phyloP scores from a whole-genome alignment of 2,329 filamentous ascomycete genomes.

The Penicillium sp. region DNA sequence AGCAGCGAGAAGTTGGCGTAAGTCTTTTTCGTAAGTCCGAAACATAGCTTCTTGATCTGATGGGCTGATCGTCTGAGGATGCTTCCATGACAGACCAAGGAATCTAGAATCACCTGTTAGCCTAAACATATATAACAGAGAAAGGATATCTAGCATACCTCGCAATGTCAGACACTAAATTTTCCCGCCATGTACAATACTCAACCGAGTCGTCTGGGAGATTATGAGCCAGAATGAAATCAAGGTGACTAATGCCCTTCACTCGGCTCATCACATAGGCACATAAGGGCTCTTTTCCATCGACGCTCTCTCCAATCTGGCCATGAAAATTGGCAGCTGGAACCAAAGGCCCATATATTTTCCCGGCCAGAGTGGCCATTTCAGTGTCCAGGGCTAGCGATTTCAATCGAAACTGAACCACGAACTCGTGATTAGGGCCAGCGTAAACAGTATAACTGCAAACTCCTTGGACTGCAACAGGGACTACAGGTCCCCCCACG shows the following conservation, averaged over 20 bases:
- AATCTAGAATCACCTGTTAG: too few relatives aligned
- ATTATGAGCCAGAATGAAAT: slow-evolving; percentile 35
- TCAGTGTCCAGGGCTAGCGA: slow-evolving; percentile 32
- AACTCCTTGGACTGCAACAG: slow-evolving; percentile 35
- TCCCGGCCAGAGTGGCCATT: slow-evolving; percentile 24
- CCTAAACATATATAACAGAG: too few relatives aligned
- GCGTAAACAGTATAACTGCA: slow-evolving; percentile 43
- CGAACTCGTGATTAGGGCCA: slow-evolving; percentile 29
- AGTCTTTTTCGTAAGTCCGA: too few relatives aligned
- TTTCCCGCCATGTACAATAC: slow-evolving; percentile 32
- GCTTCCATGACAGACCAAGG: slow-evolving; percentile 39
- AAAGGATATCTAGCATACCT: slow-evolving; percentile 13
- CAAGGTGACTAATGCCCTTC: slow-evolving; percentile 34
- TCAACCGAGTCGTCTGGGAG: slow-evolving; percentile 32
- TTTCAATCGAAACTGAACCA: slow-evolving; percentile 39
- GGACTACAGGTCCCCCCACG: too few relatives aligned
- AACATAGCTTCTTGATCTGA: too few relatives aligned
- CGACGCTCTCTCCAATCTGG: slow-evolving; percentile 23
- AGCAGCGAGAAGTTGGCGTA: slow-evolving; percentile 30
- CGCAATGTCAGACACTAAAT: slow-evolving; percentile 35
- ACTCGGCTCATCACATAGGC: slow-evolving; percentile 36
- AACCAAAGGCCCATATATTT: slow-evolving; percentile 31
- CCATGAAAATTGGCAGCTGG: slow-evolving; percentile 27
- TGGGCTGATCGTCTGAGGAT: too few relatives aligned
- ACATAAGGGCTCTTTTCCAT: slow-evolving; percentile 32